Percentiles rank a stretch among this genome's conserved stretches.
These are phyloP conservation scores for Multifurca ochricompacta DNA, from an alignment of 768 basidiomycete species.

Conservation along the genomic window DNA sequence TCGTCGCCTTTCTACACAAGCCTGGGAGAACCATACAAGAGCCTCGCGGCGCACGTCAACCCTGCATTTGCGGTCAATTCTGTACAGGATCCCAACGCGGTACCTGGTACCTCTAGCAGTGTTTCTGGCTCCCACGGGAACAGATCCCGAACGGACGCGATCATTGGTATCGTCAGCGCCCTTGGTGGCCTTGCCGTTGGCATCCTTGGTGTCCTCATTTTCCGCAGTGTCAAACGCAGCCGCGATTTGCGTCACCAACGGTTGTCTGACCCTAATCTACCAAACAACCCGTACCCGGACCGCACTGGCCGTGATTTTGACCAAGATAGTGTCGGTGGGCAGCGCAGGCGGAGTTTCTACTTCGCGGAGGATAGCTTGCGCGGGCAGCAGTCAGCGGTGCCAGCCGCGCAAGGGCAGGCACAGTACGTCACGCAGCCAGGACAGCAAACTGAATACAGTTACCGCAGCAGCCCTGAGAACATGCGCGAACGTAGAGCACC, in stretches of 20 bases:
- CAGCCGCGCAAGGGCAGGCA: slow-evolving; percentile 35
- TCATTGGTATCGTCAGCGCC: slow-evolving; percentile 84
- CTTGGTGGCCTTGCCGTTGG: slow-evolving; percentile 72
- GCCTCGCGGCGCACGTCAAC: slow-evolving; percentile 63
- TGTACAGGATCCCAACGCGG: slow-evolving; percentile 33
- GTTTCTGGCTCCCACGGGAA: slow-evolving; percentile 24
- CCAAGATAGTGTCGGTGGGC: slow-evolving; percentile 64
- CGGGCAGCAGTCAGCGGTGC: slow-evolving; percentile 5
- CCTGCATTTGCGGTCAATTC: slow-evolving; percentile 51
- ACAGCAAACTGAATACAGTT: slow-evolving; percentile 30
- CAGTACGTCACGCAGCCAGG: slow-evolving; percentile 24
- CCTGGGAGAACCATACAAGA: slow-evolving; percentile 33
- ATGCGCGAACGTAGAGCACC: slow-evolving; percentile 51
- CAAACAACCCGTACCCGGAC: slow-evolving; percentile 43
- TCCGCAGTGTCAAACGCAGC: slow-evolving; percentile 58
- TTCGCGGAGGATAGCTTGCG: slow-evolving; percentile 79
- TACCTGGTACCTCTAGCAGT: slow-evolving; percentile 13
- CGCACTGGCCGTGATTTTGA: slow-evolving; percentile 61
- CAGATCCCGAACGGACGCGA: slow-evolving; percentile 67
- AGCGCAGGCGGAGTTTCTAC: slow-evolving; percentile 73
- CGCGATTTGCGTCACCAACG: slow-evolving; percentile 65
- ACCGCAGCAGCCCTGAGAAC: slow-evolving; percentile 26
- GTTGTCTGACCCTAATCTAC: slow-evolving; percentile 45
- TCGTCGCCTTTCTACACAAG: slow-evolving; percentile 60
- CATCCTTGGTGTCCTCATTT: slow-evolving; percentile 64